A percentile compares a stretch with the other conserved stretches of the same genome.
Conservation (phyloP, 208 protist genomes). For the Herpetomonas tarakana region DNA sequence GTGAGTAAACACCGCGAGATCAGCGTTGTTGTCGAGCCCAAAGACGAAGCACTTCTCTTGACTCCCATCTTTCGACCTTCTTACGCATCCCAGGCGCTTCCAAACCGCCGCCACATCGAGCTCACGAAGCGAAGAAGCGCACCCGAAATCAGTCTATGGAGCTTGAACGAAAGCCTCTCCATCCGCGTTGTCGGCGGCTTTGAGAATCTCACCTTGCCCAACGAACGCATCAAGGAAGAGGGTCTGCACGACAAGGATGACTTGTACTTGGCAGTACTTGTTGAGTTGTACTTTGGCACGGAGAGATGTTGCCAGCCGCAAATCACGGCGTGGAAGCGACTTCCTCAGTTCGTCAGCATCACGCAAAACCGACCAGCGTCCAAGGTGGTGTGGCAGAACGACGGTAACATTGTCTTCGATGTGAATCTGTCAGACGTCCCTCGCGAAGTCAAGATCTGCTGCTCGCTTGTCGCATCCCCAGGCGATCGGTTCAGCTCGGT, state of each 20-base stretch:
- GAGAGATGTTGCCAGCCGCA: slow-evolving; percentile 27
- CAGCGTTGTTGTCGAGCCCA: slow-evolving; percentile 37
- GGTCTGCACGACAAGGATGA: slow-evolving; percentile 33
- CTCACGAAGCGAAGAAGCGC: slow-evolving; percentile 11
- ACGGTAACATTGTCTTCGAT: slow-evolving; percentile 16
- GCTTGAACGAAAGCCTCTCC: slow-evolving; percentile 26
- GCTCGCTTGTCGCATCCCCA: slow-evolving; percentile 35
- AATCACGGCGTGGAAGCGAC: slow-evolving; percentile 40
- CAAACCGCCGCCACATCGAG: slow-evolving; percentile 19
- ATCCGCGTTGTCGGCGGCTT: slow-evolving; percentile 29
- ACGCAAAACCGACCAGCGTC: slow-evolving; percentile 6
- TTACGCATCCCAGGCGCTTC: slow-evolving; percentile 29
- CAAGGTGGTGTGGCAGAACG: slow-evolving; percentile 21
- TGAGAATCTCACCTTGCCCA: slow-evolving; percentile 22
- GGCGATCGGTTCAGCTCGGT: slow-evolving; percentile 23
- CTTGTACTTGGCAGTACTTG: slow-evolving; percentile 47
- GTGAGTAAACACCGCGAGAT: slow-evolving; percentile 48
- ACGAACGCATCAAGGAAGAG: slow-evolving; percentile 37
- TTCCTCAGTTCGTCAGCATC: slow-evolving; percentile 1
- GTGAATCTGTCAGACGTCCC: slow-evolving; percentile 30
- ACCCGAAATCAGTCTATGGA: slow-evolving; percentile 48
- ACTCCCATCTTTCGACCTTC: slow-evolving; percentile 43
- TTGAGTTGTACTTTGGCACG: slow-evolving; percentile 51
- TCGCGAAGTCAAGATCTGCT: slow-evolving; percentile 61
- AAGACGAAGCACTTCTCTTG: slow-evolving; percentile 21